A percentile compares a stretch with the other conserved stretches of the same genome.
These are phyloP conservation scores for Pseudonitzschia pungens DNA, from an alignment of 108 stramenopile species.

Conservation along the genomic window DNA sequence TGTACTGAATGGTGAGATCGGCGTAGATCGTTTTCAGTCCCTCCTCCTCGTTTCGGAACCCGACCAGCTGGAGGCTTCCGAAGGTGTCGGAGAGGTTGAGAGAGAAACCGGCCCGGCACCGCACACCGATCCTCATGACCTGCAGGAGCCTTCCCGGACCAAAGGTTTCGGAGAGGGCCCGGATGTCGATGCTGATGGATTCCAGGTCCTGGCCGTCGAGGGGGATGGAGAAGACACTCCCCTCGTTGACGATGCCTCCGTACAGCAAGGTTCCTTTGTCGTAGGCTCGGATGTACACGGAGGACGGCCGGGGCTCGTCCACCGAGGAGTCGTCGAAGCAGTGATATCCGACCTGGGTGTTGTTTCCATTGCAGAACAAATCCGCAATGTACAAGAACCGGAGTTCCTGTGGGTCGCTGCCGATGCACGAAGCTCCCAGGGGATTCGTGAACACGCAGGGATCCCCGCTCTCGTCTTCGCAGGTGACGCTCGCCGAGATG, in stretches of 20 bases:
- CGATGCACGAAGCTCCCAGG: conserved; percentile 13
- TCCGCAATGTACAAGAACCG: conserved; percentile 24
- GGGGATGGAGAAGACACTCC: conserved; percentile 23
- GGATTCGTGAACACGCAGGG: conserved; percentile 20
- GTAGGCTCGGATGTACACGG: conserved; percentile 11
- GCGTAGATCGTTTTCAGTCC: conserved; percentile 24
- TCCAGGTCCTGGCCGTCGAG: neutral
- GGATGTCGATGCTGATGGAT: conserved; percentile 21
- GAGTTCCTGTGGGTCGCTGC: conserved; percentile 17
- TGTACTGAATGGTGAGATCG: conserved; percentile 25
- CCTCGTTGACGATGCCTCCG: conserved; percentile 22
- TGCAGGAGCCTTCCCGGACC: conserved; percentile 14
- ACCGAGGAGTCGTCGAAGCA: conserved; percentile 15
- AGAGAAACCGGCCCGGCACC: conserved; percentile 17
- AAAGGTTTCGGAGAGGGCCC: neutral
- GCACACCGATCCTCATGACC: conserved; percentile 11
- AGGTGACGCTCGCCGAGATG: conserved; percentile 8
- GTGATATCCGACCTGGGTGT: conserved; percentile 16
- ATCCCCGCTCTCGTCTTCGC: conserved; percentile 13
- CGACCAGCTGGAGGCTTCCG: conserved; percentile 37
- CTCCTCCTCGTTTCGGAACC: conserved; percentile 23
- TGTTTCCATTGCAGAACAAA: conserved; percentile 26
- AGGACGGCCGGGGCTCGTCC: conserved; percentile 6
- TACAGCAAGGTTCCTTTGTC: neutral
- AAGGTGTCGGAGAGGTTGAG: conserved; percentile 28